phyloP scores from a whole-genome alignment of 169 alveolate species.

The Plasmodium malariae region DNA sequence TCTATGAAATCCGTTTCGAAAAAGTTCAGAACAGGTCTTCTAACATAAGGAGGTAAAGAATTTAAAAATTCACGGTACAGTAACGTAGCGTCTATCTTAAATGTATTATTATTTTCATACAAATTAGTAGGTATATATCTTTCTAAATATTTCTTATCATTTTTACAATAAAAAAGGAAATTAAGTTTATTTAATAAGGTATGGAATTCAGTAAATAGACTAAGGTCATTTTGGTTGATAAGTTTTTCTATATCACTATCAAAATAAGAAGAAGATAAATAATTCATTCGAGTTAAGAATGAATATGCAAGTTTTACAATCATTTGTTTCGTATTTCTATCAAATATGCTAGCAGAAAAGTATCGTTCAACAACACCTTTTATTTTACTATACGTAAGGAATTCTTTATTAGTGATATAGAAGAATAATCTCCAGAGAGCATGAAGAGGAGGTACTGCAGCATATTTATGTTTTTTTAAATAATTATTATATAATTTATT shows the following conservation, averaged over 20 bases:
- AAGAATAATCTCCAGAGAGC: conserved; percentile 22
- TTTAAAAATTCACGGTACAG: conserved; percentile 15
- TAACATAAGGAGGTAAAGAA: conserved; percentile 15
- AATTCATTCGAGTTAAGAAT: conserved; percentile 23
- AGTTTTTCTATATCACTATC: conserved; percentile 9
- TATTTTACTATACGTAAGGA: conserved; percentile 29
- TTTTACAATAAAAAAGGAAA: conserved; percentile 27
- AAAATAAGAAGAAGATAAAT: conserved; percentile 18
- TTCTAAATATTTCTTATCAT: conserved; percentile 14
- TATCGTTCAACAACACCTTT: not conserved
- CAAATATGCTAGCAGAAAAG: not conserved
- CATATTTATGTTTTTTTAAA: not conserved
- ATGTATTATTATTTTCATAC: not conserved
- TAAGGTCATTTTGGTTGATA: conserved; percentile 17
- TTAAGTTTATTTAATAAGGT: conserved; percentile 30
- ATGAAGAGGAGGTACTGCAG: not conserved
- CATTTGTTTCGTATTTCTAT: conserved; percentile 19
- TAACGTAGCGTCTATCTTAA: conserved; percentile 49
- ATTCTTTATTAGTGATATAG: conserved; percentile 7
- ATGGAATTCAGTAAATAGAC: conserved; percentile 30
- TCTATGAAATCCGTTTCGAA: conserved; percentile 36
- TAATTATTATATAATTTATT: not conserved
- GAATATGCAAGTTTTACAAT: conserved; percentile 46
- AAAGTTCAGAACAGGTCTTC: conserved; percentile 10
- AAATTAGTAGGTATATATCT: conserved; percentile 35